Base-by-base conservation (phyloP, 768 basidiomycete species). In the Agrocybe praecox region DNA sequence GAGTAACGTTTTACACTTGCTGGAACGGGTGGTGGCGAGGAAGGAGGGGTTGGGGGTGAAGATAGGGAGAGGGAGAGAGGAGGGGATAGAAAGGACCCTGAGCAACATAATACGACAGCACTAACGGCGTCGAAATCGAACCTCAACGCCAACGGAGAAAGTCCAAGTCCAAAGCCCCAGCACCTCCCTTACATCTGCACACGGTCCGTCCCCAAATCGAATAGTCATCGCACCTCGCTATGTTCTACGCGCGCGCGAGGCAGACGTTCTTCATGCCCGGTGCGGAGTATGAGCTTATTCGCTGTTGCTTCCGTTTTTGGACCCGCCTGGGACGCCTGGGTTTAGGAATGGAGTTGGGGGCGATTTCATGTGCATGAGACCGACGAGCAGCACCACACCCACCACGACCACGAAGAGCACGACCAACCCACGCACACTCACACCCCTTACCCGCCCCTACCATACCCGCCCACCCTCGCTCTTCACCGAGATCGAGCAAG, bases 191-290 rank as follows among this genome's bases (percentile, higher is more conserved):
- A 70, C 74, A 24, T 70, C 67, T 55, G 70, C 70, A 10, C 62
- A 69, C 11, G 67, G 70, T n/a, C n/a, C n/a, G 26, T 75, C 71
- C 67, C 76, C 79, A 0, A 64, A 77, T 2, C 80, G 6, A 78
- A 24, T 76, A 78, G 46, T 82, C 83, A 0, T 71, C 84, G 5
- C 74, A 79, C 40, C 76, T 92, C 49, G 83, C 88, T 57, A 80
- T 88, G 76, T 92, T 91, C 72, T 93, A 89, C 65, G 75, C 82
- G 2, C 86, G 90, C 34, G 90, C 90, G 10, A 91, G 90, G 62
- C 84, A 89, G 65, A 92, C 90, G 0, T 93, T 93, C 67, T 83
- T 92, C 59, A 88, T 86, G 2, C 88, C 88, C 18, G 82, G 82
- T 55, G 83, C 86, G 46, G 76, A 80, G 43, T 92, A 88, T 63